Evolutionary conservation across 192 early-diverging fungal genomes (phyloP).

Genomic region (Anaeromyces robustus): DNA sequence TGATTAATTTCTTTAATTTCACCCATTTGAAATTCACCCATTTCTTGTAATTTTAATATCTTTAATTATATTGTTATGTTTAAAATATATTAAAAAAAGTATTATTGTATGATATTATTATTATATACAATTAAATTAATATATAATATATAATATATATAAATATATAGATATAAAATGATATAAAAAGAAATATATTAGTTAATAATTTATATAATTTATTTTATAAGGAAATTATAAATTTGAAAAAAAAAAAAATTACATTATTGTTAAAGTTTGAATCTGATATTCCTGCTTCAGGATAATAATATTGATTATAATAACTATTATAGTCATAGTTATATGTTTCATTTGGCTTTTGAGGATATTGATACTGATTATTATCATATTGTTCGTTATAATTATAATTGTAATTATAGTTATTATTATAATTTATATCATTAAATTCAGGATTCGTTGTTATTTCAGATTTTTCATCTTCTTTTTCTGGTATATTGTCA

Average conservation of each 20-base stretch:
- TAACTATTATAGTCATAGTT: neutral
- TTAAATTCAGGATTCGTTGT: neutral
- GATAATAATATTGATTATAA: neutral
- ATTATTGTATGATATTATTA: no score
- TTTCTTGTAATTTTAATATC: neutral
- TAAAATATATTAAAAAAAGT: no score
- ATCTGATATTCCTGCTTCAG: neutral
- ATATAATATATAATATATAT: no score
- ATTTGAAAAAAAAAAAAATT: neutral
- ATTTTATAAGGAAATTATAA: no score
- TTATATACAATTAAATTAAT: no score
- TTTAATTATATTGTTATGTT: neutral
- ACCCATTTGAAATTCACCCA: neutral
- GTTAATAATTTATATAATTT: no score
- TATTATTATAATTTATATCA: neutral
- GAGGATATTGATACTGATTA: neutral
- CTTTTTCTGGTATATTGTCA: neutral
- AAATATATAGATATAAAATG: no score
- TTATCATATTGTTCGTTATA: neutral
- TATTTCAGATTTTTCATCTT: neutral
- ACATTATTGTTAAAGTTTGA: neutral
- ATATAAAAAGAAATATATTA: no score
- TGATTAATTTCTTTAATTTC: neutral
- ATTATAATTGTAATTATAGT: neutral
- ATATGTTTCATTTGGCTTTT: neutral